These are phyloP conservation scores for Golubevia pallescens DNA, from an alignment of 1,284 basidiomycete genomes.

Conservation along the genomic window DNA sequence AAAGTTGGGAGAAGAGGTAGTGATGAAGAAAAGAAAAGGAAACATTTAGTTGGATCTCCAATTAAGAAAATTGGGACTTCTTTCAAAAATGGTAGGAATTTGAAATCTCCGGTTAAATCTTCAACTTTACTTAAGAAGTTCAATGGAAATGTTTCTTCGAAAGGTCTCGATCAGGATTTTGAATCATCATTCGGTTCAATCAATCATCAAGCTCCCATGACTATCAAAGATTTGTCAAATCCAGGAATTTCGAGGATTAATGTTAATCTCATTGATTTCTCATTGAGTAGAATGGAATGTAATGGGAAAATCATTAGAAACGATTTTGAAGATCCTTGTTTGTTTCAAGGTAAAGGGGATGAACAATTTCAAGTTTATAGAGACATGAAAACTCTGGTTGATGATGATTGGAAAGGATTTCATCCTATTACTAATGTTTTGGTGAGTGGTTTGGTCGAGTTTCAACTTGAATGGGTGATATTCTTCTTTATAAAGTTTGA, in stretches of 20 bases:
- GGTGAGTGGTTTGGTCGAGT: constrained; percentile 9
- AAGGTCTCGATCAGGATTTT: too few relatives aligned
- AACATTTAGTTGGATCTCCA: not conserved
- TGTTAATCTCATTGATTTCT: constrained; percentile 58
- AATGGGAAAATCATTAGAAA: constrained; percentile 19
- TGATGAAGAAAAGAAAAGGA: not conserved
- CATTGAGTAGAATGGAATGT: constrained; percentile 37
- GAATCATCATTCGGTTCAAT: too few relatives aligned
- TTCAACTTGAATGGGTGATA: too few relatives aligned
- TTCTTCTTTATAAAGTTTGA: too few relatives aligned
- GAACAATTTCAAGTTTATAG: constrained; percentile 59
- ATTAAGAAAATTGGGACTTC: not conserved
- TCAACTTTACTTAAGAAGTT: too few relatives aligned
- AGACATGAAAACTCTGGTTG: constrained; percentile 33
- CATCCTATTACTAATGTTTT: constrained; percentile 44
- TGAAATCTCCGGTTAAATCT: not conserved
- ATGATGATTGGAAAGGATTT: constrained; percentile 23
- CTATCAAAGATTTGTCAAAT: not conserved
- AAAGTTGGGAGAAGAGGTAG: not conserved
- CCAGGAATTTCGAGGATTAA: constrained; percentile 20
- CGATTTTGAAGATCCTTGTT: constrained; percentile 33
- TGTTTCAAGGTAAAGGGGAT: constrained; percentile 45
- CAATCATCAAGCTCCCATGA: not conserved
- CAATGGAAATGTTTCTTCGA: not conserved
- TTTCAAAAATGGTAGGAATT: not conserved